phyloP scores from a whole-genome alignment of 371 early-diverging fungal genomes.

The Mycotypha africana region DNA sequence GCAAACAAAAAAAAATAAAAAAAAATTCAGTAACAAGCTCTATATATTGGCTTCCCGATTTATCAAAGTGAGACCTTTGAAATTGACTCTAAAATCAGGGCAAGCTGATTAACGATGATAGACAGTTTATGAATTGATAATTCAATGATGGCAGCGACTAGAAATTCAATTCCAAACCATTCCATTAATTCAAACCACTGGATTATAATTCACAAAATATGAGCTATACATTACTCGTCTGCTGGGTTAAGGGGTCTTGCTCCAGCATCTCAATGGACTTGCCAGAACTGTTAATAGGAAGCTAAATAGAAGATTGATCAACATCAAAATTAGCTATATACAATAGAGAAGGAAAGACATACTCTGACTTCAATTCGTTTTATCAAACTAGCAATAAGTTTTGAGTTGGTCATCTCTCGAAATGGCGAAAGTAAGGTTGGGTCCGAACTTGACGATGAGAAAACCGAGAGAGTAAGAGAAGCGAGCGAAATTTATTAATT shows the following conservation, averaged over 20 bases:
- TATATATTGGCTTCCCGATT: no score
- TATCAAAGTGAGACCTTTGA: constrained; percentile 42
- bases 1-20: not conserved
- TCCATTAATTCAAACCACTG: not conserved
- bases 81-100: constrained; percentile 50
- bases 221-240: constrained; percentile 54
- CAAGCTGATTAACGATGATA: constrained; percentile 45
- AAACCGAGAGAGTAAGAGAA: no score
- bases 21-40: no score
- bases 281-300: constrained; percentile 54
- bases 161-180: no score
- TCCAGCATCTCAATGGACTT: constrained; percentile 52
- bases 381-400: constrained; percentile 44
- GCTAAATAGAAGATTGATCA: no score
- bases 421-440: no score
- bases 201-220: not conserved
- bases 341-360: constrained; percentile 6
- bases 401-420: constrained; percentile 45
- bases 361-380: constrained; percentile 48
- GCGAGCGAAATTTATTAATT: no score
- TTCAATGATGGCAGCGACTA: constrained; percentile 55
- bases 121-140: constrained; percentile 48
- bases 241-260: constrained; percentile 60
- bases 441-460: no score
- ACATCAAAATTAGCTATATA: not conserved